Conservation (phyloP, 169 alveolate species). For the Ichthyophthirius multifiliis region DNA sequence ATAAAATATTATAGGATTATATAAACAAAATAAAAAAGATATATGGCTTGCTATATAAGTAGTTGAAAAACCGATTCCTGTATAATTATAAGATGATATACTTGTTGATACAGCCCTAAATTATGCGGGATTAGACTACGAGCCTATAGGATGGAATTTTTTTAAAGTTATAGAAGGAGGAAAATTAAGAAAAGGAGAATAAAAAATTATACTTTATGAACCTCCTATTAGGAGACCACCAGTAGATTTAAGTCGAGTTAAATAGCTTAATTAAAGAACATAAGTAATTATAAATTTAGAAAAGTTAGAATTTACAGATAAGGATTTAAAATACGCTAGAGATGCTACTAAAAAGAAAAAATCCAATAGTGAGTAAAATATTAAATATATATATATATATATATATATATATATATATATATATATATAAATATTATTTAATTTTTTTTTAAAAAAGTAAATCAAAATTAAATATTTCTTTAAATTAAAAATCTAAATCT, state of each 20-base stretch:
- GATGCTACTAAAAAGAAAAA: not conserved
- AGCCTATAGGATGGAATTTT: constrained; percentile 19
- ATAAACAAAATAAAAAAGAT: constrained; percentile 20
- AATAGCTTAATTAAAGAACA: not conserved
- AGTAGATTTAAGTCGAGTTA: constrained; percentile 13
- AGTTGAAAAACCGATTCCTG: constrained; percentile 33
- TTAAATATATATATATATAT: not conserved
- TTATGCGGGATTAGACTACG: constrained; percentile 31
- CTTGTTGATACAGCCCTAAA: constrained; percentile 21
- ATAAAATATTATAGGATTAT: not conserved
- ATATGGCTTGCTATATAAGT: constrained; percentile 27
- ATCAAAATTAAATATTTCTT: not conserved
- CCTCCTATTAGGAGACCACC: constrained; percentile 29
- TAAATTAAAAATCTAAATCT: not conserved
- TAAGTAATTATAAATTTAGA: not conserved
- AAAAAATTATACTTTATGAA: constrained; percentile 8
- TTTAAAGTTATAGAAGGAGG: constrained; percentile 27
- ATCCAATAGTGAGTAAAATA: not conserved
- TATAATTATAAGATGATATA: constrained; percentile 11
- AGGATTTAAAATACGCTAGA: not conserved
- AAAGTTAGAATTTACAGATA: not conserved
- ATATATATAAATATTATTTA: not conserved
- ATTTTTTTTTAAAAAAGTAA: not conserved
- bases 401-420: too few relatives aligned
- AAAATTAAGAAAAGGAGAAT: constrained; percentile 10